Evolutionary conservation across 2,329 filamentous ascomycete species (phyloP).

Genomic region (Pseudogymnoascus sp.): DNA sequence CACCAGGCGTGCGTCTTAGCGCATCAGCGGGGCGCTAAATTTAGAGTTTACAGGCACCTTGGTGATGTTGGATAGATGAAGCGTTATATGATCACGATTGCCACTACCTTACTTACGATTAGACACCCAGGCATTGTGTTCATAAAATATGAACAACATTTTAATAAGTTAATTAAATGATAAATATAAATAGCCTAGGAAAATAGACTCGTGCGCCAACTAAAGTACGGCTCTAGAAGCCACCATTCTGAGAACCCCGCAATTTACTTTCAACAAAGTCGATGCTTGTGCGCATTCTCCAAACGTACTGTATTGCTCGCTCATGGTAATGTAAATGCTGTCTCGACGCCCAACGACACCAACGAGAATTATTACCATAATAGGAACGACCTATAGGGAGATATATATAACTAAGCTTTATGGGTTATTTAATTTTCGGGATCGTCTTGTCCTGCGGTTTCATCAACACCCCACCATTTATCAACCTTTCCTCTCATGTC

Average conservation of each 20-base stretch:
- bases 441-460: background rate
- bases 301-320: no score
- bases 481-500: background rate
- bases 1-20: background rate
- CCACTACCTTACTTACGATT: conserved; percentile 22
- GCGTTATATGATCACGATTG: conserved; percentile 22
- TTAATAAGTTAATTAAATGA: background rate
- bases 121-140: conserved; percentile 24
- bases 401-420: background rate
- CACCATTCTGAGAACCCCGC: background rate
- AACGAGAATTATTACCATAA: no score
- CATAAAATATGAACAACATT: no score
- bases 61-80: background rate
- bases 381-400: background rate
- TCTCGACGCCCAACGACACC: no score
- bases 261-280: background rate
- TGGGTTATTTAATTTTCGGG: background rate
- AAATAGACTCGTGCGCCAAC: background rate
- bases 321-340: no score
- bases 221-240: background rate
- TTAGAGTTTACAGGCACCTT: background rate
- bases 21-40: background rate
- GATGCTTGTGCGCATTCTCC: no score
- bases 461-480: background rate
- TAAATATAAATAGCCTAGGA: background rate